These are phyloP conservation scores for Neostapfia colusana DNA, from an alignment of 176 grass and related monocot genomes.

Conservation along the genomic window DNA sequence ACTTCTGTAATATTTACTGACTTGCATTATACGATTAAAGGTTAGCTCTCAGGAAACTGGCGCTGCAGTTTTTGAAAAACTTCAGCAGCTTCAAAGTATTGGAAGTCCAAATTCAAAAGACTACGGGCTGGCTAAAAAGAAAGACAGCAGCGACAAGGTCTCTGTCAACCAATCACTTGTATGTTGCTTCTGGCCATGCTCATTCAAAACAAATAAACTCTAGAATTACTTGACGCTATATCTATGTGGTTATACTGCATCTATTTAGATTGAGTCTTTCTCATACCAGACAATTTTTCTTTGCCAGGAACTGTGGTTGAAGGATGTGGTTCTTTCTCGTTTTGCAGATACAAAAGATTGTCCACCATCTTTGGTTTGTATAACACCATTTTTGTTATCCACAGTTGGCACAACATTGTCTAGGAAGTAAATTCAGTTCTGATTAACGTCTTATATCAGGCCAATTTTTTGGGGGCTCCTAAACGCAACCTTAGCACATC, in stretches of 20 bases:
- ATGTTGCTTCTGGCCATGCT: constrained; percentile 40
- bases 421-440: constrained; percentile 28
- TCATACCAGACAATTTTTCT: constrained; percentile 49
- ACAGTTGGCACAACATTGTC: constrained; percentile 20
- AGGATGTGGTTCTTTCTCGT: constrained; percentile 67
- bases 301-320: constrained; percentile 90
- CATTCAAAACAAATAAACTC: background rate
- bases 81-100: constrained; percentile 69
- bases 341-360: constrained; percentile 88
- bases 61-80: constrained; percentile 69
- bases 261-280: constrained; percentile 45
- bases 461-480: constrained; percentile 74
- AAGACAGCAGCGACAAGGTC: constrained; percentile 59
- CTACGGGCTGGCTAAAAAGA: constrained; percentile 55
- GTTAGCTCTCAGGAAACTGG: constrained; percentile 63
- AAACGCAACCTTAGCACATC: constrained; percentile 64
- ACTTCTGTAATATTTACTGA: constrained; percentile 24
- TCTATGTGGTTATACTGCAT: background rate
- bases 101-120: constrained; percentile 61
- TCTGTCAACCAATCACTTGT: constrained; percentile 74
- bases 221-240: background rate
- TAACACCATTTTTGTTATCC: constrained; percentile 37
- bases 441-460: constrained; percentile 44
- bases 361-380: constrained; percentile 71
- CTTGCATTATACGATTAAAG: constrained; percentile 37